Evolutionary conservation across 2,329 filamentous ascomycete species (phyloP), one percentile per base, ranked within the genome.

Genomic region (Colletotrichum australisinense): DNA sequence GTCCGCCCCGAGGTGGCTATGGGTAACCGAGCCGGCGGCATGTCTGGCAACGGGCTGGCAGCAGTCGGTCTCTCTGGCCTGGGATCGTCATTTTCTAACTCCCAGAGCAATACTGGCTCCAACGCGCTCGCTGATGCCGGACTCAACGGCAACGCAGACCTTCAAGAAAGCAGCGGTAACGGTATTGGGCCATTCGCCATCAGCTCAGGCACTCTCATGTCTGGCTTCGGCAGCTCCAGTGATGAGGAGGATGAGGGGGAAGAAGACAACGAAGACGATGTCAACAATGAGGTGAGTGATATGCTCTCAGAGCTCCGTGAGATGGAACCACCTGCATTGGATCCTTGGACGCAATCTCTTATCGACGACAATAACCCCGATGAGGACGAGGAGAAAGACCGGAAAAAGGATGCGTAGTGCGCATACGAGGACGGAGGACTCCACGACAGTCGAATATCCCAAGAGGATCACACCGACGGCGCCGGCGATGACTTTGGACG

Each of bases 241-340:
- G 95, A 98, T 78, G 96, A 98, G 83, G 97, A 98, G 76, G 97
- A 98, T 76, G 96, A 98, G 78, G 96, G 98, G 75, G 93, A 95
- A 84, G 94, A 97, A 74, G 94, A 94, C 71, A 93, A 93, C 76
- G 93, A 96, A 76, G 93, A 94, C 77, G 93, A 94, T 74, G 90
- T 90, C 52, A 90, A 89, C 79, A 91, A 88, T 75, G 91, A 92
- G 90, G 91, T 92, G 84, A 89, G 90, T 87, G 69, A 77, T 80
- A 79, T 73, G 70, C 70, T 74, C 56, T 75, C 68, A 62, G 74
- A 74, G 69, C 58, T 72, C 12, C 69, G 69, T 74, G 72, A 72
- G 67, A 63, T 59, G 69, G 68, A 74, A 59, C 30, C 72, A 19
- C 68, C 68, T 16, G 62, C 68, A 58, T 69, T 73, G 67, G 69